Conservation (phyloP, 2,329 filamentous ascomycete genomes). For the Dendryphion nanum region DNA sequence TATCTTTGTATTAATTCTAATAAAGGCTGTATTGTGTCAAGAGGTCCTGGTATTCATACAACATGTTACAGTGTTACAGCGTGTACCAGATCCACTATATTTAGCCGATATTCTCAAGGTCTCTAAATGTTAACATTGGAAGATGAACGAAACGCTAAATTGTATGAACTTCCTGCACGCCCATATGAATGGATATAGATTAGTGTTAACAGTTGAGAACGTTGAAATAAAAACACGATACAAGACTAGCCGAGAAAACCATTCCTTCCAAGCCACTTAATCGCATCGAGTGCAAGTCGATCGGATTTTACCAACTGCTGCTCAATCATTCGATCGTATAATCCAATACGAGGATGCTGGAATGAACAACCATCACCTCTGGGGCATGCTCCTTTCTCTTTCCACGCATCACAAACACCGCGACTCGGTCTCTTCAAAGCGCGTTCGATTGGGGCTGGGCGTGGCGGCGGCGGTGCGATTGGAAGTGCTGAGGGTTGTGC, state of each 20-base stretch:
- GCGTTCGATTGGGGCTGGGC: not conserved
- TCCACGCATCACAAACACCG: slow-evolving; percentile 20
- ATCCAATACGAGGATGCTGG: slow-evolving; percentile 20
- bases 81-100: no score
- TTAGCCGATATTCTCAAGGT: no score
- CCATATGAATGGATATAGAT: no score
- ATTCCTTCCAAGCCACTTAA: slow-evolving; percentile 46
- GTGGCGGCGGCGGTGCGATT: slow-evolving; percentile 13
- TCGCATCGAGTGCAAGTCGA: slow-evolving; percentile 43
- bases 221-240: no score
- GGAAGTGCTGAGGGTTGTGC: slow-evolving; percentile 1
- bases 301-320: slow-evolving; percentile 46
- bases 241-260: slow-evolving; percentile 46
- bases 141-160: no score
- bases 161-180: no score
- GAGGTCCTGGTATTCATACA: no score
- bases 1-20: no score
- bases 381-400: slow-evolving; percentile 25
- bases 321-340: slow-evolving; percentile 40
- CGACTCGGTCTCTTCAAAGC: not conserved
- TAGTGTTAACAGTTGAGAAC: no score
- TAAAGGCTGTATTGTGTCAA: no score
- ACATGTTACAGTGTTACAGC: no score
- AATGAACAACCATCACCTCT: slow-evolving; percentile 24
- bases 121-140: no score